These are phyloP conservation scores for Calocera cornea DNA, from an alignment of 768 basidiomycete species.

Conservation along the genomic window DNA sequence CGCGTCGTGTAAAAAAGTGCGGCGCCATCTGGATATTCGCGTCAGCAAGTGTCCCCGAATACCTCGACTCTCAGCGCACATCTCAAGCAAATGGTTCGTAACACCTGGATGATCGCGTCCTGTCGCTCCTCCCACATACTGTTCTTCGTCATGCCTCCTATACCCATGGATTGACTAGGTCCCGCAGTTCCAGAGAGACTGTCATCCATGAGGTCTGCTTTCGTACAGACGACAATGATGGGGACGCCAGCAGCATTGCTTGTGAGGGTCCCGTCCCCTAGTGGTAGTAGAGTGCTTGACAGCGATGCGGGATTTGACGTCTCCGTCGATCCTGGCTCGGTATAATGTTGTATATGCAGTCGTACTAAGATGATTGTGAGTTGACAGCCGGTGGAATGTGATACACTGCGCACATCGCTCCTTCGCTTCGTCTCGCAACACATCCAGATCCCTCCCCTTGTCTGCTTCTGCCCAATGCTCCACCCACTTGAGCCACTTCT, in stretches of 20 bases:
- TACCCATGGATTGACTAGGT: constrained; percentile 25
- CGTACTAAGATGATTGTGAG: constrained; percentile 44
- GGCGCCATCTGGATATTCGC: constrained; percentile 58
- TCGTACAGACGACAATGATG: constrained; percentile 80
- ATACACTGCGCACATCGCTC: constrained; percentile 53
- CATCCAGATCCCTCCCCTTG: constrained; percentile 52
- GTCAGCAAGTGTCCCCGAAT: not conserved
- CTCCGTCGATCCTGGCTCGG: constrained; percentile 55
- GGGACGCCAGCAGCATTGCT: constrained; percentile 78
- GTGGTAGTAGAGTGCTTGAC: constrained; percentile 58
- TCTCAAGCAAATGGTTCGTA: constrained; percentile 81
- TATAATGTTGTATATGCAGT: constrained; percentile 77
- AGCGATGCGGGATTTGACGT: constrained; percentile 36
- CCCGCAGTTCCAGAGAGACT: constrained; percentile 52
- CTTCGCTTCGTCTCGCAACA: constrained; percentile 62
- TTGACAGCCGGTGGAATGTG: constrained; percentile 5
- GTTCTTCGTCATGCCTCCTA: constrained; percentile 84
- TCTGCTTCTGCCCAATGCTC: constrained; percentile 68
- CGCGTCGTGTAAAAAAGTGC: constrained; percentile 82
- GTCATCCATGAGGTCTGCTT: constrained; percentile 86
- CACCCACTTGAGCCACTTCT: constrained; percentile 76
- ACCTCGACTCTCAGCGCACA: constrained; percentile 42
- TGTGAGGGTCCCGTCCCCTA: constrained; percentile 73
- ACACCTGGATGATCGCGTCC: constrained; percentile 88
- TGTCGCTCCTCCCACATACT: constrained; percentile 93